Percentiles rank a stretch among this genome's conserved stretches.
These are phyloP conservation scores for Zelonia costaricensis DNA, from an alignment of 208 protist genomes.

Conservation along the genomic window DNA sequence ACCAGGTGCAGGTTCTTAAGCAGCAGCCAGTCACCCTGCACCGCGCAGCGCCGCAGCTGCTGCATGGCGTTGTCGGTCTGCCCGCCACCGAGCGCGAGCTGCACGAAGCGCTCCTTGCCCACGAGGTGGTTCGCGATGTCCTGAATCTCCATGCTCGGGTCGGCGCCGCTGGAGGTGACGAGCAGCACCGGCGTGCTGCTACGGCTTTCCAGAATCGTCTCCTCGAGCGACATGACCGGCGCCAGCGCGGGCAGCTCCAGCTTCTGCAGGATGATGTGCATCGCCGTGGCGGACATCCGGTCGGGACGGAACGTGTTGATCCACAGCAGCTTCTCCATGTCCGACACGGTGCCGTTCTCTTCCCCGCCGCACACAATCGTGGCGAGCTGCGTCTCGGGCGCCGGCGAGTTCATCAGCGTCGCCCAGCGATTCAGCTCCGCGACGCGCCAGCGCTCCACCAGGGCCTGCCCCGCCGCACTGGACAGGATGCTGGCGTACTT, in stretches of 20 bases:
- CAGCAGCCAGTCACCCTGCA: slow-evolving; percentile 92
- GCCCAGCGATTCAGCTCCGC: slow-evolving; percentile 60
- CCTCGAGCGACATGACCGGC: slow-evolving; percentile 73
- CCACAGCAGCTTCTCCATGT: slow-evolving; percentile 95
- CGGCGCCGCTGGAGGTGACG: slow-evolving; percentile 93
- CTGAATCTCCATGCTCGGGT: slow-evolving; percentile 95
- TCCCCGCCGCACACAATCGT: neutral
- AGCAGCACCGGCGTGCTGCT: slow-evolving; percentile 88
- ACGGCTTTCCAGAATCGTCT: slow-evolving; percentile 45
- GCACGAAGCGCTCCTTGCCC: slow-evolving; percentile 80
- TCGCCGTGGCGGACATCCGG: slow-evolving; percentile 88
- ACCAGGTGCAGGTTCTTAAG: slow-evolving; percentile 98
- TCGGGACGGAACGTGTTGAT: slow-evolving; percentile 96
- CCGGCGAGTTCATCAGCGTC: slow-evolving; percentile 59
- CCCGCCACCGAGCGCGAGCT: slow-evolving; percentile 95
- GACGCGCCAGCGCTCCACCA: slow-evolving; percentile 66
- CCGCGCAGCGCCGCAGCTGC: slow-evolving; percentile 83
- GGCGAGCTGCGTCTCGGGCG: slow-evolving; percentile 59
- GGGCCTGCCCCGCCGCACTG: slow-evolving; percentile 23
- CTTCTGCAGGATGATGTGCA: slow-evolving; percentile 53
- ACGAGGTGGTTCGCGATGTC: slow-evolving; percentile 77
- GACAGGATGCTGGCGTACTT: slow-evolving; percentile 62
- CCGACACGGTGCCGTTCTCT: slow-evolving; percentile 26
- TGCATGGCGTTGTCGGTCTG: slow-evolving; percentile 91
- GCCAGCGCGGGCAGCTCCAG: slow-evolving; percentile 74